phyloP scores from a whole-genome alignment of 2,329 filamentous ascomycete species.

The Immersiporthe knoxdaviesiana region DNA sequence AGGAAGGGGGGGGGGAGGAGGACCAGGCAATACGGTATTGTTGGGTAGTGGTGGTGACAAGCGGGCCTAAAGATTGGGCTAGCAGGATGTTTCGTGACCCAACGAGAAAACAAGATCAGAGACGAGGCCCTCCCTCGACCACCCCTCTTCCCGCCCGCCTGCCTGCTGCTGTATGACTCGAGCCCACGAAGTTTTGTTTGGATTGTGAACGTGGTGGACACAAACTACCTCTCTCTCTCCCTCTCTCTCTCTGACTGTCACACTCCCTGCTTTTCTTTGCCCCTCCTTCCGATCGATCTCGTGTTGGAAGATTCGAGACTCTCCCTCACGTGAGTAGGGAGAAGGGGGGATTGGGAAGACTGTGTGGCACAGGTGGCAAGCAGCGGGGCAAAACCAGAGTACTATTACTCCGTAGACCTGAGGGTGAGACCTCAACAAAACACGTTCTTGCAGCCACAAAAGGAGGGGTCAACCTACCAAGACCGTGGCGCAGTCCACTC shows the following conservation, averaged over 20 bases:
- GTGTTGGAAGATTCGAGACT: background rate
- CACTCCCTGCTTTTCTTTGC: background rate
- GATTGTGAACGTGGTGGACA: too few relatives aligned
- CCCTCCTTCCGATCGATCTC: background rate
- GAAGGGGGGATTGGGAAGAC: too few relatives aligned
- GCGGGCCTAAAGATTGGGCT: conserved; percentile 15
- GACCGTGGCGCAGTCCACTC: conserved; percentile 4
- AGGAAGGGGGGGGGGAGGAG: background rate
- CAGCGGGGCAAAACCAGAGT: too few relatives aligned
- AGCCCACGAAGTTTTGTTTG: background rate
- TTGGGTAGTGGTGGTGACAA: too few relatives aligned
- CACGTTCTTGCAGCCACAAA: background rate
- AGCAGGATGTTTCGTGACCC: conserved; percentile 10
- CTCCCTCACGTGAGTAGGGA: background rate
- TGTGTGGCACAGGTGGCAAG: background rate
- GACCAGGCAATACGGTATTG: too few relatives aligned
- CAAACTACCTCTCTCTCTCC: too few relatives aligned
- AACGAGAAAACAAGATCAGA: conserved; percentile 15
- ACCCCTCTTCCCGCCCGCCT: too few relatives aligned
- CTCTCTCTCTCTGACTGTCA: too few relatives aligned
- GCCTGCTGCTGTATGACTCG: background rate
- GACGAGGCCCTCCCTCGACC: background rate
- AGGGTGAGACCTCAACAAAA: too few relatives aligned
- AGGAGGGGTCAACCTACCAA: background rate
- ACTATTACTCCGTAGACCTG: too few relatives aligned